A percentile compares a stretch with the other conserved stretches of the same genome.
Evolutionary conservation across 306 rosid genomes (phyloP).

Genomic region (Neltuma alba): DNA sequence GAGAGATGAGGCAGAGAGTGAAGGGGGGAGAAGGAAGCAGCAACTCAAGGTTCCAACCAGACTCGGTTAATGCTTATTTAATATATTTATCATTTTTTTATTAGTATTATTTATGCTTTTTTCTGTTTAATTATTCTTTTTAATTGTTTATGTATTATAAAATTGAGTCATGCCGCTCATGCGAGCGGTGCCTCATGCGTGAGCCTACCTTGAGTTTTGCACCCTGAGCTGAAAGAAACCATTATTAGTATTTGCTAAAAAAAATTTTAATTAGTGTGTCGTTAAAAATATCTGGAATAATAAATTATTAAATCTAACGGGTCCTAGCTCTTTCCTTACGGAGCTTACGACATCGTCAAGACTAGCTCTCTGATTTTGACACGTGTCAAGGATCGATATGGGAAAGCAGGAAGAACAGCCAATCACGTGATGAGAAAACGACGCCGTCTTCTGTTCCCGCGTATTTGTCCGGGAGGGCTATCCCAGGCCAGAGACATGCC

Average conservation of each 20-base stretch:
- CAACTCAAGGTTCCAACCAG: constrained; percentile 30
- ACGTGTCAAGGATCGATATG: constrained; percentile 39
- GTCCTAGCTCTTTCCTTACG: constrained; percentile 4
- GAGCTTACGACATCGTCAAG: constrained; percentile 14
- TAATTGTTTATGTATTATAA: neutral
- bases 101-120: neutral
- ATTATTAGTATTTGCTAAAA: neutral
- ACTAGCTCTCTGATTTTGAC: constrained; percentile 17
- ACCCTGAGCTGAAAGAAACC: constrained; percentile 21
- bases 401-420: neutral
- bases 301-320: constrained; percentile 11
- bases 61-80: constrained; percentile 33
- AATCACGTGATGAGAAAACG: neutral
- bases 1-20: constrained; percentile 14
- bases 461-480: too few species aligned
- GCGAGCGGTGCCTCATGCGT: constrained; percentile 75
- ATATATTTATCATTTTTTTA: neutral
- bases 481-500: neutral
- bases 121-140: neutral
- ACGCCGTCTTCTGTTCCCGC: neutral
- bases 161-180: constrained; percentile 48
- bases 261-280: too few species aligned
- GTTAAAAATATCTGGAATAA: too few species aligned
- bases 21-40: constrained; percentile 10
- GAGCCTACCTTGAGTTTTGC: constrained; percentile 47